Evolutionary conservation across 2,329 filamentous ascomycete genomes (phyloP).

Genomic region (Cladosporium phlei): DNA sequence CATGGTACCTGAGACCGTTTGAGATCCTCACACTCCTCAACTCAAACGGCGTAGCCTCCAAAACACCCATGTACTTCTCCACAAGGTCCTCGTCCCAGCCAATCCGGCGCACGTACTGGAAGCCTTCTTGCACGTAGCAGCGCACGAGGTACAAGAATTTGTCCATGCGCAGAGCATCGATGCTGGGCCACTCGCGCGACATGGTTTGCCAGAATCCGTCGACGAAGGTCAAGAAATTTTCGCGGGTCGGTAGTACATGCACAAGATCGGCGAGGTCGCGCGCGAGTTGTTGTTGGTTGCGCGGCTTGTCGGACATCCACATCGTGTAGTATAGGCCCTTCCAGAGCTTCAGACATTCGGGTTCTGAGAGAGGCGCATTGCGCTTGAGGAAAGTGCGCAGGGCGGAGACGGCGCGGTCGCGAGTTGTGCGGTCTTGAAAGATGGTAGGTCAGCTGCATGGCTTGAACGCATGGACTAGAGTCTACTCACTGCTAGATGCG

Average conservation of each 20-base stretch:
- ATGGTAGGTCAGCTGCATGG: no score
- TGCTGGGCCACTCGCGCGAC: constrained; percentile 46
- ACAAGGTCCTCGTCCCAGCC: constrained; percentile 36
- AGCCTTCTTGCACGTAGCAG: constrained; percentile 68
- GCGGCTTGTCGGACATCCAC: constrained; percentile 88
- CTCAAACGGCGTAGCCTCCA: constrained; percentile 45
- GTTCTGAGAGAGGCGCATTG: constrained; percentile 54
- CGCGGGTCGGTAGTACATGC: constrained; percentile 48
- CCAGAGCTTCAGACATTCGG: constrained; percentile 85
- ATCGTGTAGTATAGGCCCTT: constrained; percentile 84
- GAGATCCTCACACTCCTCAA: constrained; percentile 57
- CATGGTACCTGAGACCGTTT: constrained; percentile 79
- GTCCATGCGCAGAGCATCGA: constrained; percentile 62
- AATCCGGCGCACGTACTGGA: constrained; percentile 46
- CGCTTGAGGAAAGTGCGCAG: constrained; percentile 72
- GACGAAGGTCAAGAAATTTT: constrained; percentile 40
- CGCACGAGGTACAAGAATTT: constrained; percentile 87
- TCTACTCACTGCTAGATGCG: constrained; percentile 69
- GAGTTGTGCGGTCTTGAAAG: constrained; percentile 28
- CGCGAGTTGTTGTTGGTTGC: constrained; percentile 81
- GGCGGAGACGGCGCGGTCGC: constrained; percentile 56
- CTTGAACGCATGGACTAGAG: no score
- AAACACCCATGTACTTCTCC: constrained; percentile 42
- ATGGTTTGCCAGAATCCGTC: constrained; percentile 51
- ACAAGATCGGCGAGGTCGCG: constrained; percentile 69